Evolutionary conservation across 768 basidiomycete genomes (phyloP).

Genomic region (button mushroom (Agaricus bisporus)): DNA sequence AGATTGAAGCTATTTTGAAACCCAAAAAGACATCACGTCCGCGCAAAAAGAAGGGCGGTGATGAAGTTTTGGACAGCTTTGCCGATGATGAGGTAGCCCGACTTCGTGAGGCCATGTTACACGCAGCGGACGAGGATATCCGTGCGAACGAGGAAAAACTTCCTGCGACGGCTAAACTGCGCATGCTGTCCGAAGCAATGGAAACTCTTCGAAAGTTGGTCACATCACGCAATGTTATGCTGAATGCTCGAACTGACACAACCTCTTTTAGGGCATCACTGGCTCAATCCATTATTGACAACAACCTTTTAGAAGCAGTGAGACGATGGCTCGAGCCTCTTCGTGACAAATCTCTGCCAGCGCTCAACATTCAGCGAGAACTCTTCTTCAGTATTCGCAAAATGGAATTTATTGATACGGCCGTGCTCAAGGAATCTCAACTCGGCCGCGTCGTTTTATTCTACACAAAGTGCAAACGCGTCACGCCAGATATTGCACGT

Average conservation of each 20-base stretch:
- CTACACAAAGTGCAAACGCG: conserved; percentile 93
- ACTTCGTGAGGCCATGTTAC: conserved; percentile 85
- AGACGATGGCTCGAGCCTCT: conserved; percentile 92
- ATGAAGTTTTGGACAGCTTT: conserved; percentile 77
- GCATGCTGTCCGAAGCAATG: conserved; percentile 84
- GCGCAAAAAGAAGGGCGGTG: conserved; percentile 72
- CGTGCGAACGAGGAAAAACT: conserved; percentile 71
- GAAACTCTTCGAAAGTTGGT: conserved; percentile 84
- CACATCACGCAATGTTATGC: background rate
- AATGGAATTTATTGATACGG: conserved; percentile 89
- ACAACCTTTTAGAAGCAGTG: conserved; percentile 88
- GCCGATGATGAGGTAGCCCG: conserved; percentile 89
- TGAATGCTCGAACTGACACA: conserved; percentile 11
- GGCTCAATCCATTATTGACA: conserved; percentile 90
- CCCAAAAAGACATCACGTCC: conserved; percentile 62
- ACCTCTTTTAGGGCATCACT: conserved; percentile 67
- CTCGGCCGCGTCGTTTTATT: conserved; percentile 89
- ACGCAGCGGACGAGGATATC: conserved; percentile 80
- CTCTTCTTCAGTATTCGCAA: conserved; percentile 79
- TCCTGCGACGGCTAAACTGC: conserved; percentile 82
- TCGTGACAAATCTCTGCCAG: conserved; percentile 86
- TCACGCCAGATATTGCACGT: conserved; percentile 73
- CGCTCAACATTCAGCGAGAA: conserved; percentile 91
- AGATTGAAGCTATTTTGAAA: conserved; percentile 84
- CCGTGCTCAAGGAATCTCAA: conserved; percentile 85